Evolutionary conservation across 2,329 filamentous ascomycete species (phyloP), one percentile per base, ranked within the genome.

Genomic region (Beauveria sp.): DNA sequence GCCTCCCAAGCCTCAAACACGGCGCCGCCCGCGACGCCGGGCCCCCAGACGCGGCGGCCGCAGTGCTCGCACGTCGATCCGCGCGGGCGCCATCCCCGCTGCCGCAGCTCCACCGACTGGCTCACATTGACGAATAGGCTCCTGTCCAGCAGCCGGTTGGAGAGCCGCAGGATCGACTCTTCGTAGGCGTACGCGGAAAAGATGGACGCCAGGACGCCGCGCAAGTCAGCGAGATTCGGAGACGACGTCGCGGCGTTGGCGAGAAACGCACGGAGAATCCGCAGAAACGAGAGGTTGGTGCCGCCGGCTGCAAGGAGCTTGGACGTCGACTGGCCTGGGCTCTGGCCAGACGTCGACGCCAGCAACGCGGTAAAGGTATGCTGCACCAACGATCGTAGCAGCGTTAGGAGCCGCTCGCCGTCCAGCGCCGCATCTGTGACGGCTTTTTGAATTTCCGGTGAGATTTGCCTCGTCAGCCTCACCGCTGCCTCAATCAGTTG

Each of bases 131-230:
- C 84, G 69, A 98, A 99, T 6, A 96, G 81, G 69, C 95, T 95
- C 67, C 91, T 88, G 65, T 96, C 93, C 0, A 99, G 80, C 61
- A 99, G 86, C 4, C 88, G 83, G 71, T 93, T 96, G 0, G 95
- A 91, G 3, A 99, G 83, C 1, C 84, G 82, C 22, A 99, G 82
- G 18, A 99, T 90, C 0, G 90, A 93, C 72, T 93, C 90, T 73
- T 99, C 95, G 71, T 98, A 97, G 0, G 92, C 88, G 72, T 99
- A 99, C 0, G 95, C 93, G 0, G 93, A 87, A 75, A 99, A 98
- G 61, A 99, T 93, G 14, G 93, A 95, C 1, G 86, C 80, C 2
- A 99, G 83, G 0, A 98, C 93, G 7, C 85, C 84, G 50, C 95
- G 88, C 3, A 99, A 82, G 71, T 98, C 92, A 1, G 91, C 88